These are phyloP conservation scores for Aurinia saxatilis DNA, from an alignment of 345 rosid genomes.

Conservation along the genomic window DNA sequence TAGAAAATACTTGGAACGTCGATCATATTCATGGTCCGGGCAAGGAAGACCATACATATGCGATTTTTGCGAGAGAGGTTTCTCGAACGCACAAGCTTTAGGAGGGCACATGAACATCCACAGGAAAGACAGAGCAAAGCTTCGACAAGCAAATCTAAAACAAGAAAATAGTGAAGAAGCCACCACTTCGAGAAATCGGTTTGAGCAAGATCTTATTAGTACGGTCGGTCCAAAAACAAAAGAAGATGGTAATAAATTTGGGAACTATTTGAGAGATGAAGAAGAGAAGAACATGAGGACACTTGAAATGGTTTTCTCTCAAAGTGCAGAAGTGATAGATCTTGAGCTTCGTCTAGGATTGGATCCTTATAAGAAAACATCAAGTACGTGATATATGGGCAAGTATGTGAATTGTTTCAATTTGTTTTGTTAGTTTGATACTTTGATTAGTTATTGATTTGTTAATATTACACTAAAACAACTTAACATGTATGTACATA, in stretches of 20 bases:
- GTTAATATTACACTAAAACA: neutral
- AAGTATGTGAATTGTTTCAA: neutral
- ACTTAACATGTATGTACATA: constrained; percentile 10
- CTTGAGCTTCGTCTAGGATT: constrained; percentile 33
- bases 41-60: constrained; percentile 51
- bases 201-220: constrained; percentile 19
- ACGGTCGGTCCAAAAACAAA: neutral
- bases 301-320: constrained; percentile 1
- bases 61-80: constrained; percentile 76
- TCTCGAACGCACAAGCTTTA: constrained; percentile 88
- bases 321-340: constrained; percentile 24
- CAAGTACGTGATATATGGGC: constrained; percentile 17
- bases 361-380: constrained; percentile 21
- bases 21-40: constrained; percentile 24
- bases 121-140: constrained; percentile 44
- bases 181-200: constrained; percentile 11
- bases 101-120: constrained; percentile 96
- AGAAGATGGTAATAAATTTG: neutral
- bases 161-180: constrained; percentile 8
- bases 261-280: constrained; percentile 1
- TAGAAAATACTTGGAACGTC: constrained; percentile 22
- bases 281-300: constrained; percentile 7
- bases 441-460: constrained; percentile 8
- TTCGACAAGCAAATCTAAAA: constrained; percentile 19
- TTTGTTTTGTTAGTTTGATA: constrained; percentile 1